Conservation (phyloP, 345 rosid genomes). For the Corchorus capsularis region DNA sequence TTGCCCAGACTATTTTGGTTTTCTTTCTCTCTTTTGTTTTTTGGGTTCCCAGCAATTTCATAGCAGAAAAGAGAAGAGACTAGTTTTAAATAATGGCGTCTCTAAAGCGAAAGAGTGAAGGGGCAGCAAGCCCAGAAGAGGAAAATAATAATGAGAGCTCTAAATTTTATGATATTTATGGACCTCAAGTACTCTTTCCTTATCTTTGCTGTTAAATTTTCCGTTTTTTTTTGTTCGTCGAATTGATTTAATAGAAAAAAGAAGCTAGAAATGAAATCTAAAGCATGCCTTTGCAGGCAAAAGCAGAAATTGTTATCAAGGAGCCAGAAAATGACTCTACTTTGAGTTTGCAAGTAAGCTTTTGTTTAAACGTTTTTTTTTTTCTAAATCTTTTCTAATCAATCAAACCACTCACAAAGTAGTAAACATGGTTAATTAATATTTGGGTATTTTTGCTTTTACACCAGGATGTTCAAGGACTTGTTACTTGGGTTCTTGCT, state of each 20-base stretch:
- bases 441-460: conserved; percentile 26
- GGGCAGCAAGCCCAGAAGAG: conserved; percentile 28
- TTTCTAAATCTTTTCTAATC: neutral
- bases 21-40: neutral
- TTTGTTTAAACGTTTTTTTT: neutral
- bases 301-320: conserved; percentile 75
- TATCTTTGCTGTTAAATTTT: neutral
- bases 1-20: neutral
- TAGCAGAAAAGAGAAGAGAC: neutral
- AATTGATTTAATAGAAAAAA: neutral
- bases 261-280: neutral
- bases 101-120: conserved; percentile 33
- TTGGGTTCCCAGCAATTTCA: neutral
- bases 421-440: neutral
- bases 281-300: conserved; percentile 54
- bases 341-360: conserved; percentile 69
- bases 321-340: conserved; percentile 55
- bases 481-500: conserved; percentile 96
- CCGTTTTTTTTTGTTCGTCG: neutral
- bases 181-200: conserved; percentile 54
- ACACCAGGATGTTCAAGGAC: conserved; percentile 86
- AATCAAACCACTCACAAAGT: neutral
- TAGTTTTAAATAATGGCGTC: conserved; percentile 37
- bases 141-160: conserved; percentile 24
- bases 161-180: conserved; percentile 66